Evolutionary conservation across 1,284 basidiomycete genomes (phyloP).

Genomic region (Meira nashicola): DNA sequence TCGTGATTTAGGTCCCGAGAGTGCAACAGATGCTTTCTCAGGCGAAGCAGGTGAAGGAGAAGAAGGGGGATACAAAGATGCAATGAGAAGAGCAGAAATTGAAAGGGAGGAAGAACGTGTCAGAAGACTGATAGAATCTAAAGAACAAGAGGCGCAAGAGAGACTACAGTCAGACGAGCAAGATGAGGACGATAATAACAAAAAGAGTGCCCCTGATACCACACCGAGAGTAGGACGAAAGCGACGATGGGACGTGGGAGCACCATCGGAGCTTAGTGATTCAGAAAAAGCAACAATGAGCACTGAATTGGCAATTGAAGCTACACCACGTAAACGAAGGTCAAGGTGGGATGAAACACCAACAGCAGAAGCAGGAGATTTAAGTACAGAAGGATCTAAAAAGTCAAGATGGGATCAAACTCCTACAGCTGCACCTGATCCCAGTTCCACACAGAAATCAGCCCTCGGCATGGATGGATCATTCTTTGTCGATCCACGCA

Average conservation of each 20-base stretch:
- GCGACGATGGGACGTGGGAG: constrained; percentile 77
- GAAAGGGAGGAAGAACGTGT: constrained; percentile 91
- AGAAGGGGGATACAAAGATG: constrained; percentile 79
- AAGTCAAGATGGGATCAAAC: constrained; percentile 96
- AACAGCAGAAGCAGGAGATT: constrained; percentile 57
- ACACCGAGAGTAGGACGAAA: constrained; percentile 67
- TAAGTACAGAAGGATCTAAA: constrained; percentile 55
- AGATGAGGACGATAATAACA: constrained; percentile 30
- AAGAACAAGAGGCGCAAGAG: constrained; percentile 70
- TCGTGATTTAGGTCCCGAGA: constrained; percentile 34
- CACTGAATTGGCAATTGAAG: constrained; percentile 57
- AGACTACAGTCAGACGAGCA: constrained; percentile 50
- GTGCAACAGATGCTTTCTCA: constrained; percentile 51
- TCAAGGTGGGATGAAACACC: constrained; percentile 87
- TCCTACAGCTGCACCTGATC: constrained; percentile 50
- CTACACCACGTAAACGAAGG: constrained; percentile 75
- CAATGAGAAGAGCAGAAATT: constrained; percentile 84
- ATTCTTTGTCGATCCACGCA: constrained; percentile 69
- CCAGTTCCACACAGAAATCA: background rate
- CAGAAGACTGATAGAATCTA: constrained; percentile 74
- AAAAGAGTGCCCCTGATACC: constrained; percentile 52
- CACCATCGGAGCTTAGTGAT: constrained; percentile 57
- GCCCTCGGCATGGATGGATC: constrained; percentile 12
- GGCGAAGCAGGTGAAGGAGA: constrained; percentile 55
- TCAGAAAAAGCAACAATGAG: background rate